A percentile compares a stretch with the other conserved stretches of the same genome.
Evolutionary conservation across 805 yeast species (phyloP).

Genomic region (Ogataea glucozyma): DNA sequence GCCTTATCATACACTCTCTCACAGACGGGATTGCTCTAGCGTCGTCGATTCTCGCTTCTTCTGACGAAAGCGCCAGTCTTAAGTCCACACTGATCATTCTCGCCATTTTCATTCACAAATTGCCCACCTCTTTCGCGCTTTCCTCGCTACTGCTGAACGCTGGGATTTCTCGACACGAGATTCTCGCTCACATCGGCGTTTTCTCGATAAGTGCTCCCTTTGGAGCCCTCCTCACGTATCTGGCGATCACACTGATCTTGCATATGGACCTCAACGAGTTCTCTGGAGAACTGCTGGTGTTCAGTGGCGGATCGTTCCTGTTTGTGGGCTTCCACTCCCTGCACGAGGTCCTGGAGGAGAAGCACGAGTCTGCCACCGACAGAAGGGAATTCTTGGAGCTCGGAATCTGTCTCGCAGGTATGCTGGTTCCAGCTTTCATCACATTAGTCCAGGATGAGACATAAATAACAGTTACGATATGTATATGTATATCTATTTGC

Average conservation of each 20-base stretch:
- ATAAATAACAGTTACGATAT: not conserved
- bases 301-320: constrained; percentile 72
- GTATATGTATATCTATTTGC: too few species aligned
- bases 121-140: constrained; percentile 74
- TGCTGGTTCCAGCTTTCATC: constrained; percentile 31
- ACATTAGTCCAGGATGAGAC: constrained; percentile 28
- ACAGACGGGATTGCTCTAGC: constrained; percentile 78
- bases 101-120: constrained; percentile 67
- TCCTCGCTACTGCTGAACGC: constrained; percentile 51
- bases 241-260: constrained; percentile 15
- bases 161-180: constrained; percentile 29
- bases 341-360: constrained; percentile 39
- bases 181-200: constrained; percentile 47
- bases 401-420: constrained; percentile 28
- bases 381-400: constrained; percentile 15
- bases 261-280: constrained; percentile 33
- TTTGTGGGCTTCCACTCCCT: constrained; percentile 70
- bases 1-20: constrained; percentile 63
- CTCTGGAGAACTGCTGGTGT: constrained; percentile 54
- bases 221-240: constrained; percentile 54
- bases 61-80: constrained; percentile 12
- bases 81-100: constrained; percentile 46
- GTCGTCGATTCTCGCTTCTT: constrained; percentile 44
- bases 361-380: not conserved
- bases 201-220: constrained; percentile 66